A percentile compares a stretch with the other conserved stretches of the same genome.
These are phyloP conservation scores for Dacryopinax primogenitus DNA, from an alignment of 768 basidiomycete species.

Conservation along the genomic window DNA sequence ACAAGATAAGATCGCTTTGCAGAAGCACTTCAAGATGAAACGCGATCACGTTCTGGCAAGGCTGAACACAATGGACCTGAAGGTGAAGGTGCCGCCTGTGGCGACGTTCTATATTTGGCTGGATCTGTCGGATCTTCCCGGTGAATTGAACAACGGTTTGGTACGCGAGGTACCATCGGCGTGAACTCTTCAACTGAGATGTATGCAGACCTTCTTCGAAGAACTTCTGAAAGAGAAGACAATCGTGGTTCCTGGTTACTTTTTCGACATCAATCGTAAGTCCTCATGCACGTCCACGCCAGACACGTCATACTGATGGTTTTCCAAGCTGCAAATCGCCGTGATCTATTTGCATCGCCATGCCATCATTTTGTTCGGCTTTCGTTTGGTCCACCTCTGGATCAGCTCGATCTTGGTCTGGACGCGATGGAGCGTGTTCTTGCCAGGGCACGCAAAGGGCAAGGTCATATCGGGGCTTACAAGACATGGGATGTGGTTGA, in stretches of 20 bases:
- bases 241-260: conserved; percentile 78
- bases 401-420: conserved; percentile 63
- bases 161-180: conserved; percentile 31
- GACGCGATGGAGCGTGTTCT: conserved; percentile 77
- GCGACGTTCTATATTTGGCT: conserved; percentile 95
- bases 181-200: background rate
- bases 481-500: background rate
- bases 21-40: conserved; percentile 82
- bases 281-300: too few relatives aligned
- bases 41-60: conserved; percentile 78
- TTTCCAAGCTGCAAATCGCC: conserved; percentile 38
- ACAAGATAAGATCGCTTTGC: conserved; percentile 69
- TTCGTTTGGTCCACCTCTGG: conserved; percentile 71
- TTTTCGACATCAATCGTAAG: conserved; percentile 67
- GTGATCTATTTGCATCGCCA: conserved; percentile 80
- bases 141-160: conserved; percentile 78
- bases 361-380: conserved; percentile 83
- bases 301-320: conserved; percentile 29
- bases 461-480: background rate
- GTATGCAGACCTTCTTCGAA: conserved; percentile 66
- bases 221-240: conserved; percentile 82
- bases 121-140: conserved; percentile 62
- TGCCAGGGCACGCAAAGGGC: conserved; percentile 31
- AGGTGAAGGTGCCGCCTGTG: conserved; percentile 60
- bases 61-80: conserved; percentile 63